Conservation (phyloP, 2,329 filamentous ascomycete species). For the Pestalotiopsis sp. region DNA sequence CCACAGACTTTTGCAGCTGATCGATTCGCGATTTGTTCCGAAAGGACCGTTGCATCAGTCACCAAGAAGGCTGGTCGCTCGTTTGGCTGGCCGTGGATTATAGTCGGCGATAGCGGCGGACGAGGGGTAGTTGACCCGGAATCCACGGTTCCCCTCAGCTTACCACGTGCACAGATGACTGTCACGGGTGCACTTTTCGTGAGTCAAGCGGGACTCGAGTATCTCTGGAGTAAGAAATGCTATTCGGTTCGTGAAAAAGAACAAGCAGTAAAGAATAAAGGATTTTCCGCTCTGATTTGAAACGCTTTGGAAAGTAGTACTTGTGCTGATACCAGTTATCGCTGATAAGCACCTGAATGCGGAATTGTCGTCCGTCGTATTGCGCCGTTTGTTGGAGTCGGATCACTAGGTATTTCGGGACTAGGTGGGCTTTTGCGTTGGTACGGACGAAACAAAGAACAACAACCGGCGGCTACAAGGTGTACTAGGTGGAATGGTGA, state of each 20-base stretch:
- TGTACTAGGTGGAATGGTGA: no score
- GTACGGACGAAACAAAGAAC: no score
- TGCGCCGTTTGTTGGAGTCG: no score
- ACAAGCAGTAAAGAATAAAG: background rate
- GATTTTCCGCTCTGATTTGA: background rate
- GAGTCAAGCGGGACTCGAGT: background rate
- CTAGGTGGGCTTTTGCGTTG: no score
- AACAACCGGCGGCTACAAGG: no score
- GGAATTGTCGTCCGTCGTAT: background rate
- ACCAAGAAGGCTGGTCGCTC: constrained; percentile 9
- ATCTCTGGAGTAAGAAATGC: background rate
- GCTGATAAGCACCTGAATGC: background rate
- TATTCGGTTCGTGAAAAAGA: background rate
- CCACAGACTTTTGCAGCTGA: no score
- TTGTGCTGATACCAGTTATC: background rate
- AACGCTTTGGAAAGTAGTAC: background rate
- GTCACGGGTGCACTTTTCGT: constrained; percentile 2
- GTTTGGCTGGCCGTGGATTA: constrained; percentile 14
- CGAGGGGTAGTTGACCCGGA: background rate
- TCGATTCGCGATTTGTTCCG: background rate
- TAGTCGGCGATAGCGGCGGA: constrained; percentile 13
- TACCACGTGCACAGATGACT: background rate
- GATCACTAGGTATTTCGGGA: no score
- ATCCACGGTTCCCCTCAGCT: background rate
- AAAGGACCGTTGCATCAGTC: background rate